phyloP scores from a whole-genome alignment of 2,329 filamentous ascomycete genomes.

The Talaromyces verruculosus region DNA sequence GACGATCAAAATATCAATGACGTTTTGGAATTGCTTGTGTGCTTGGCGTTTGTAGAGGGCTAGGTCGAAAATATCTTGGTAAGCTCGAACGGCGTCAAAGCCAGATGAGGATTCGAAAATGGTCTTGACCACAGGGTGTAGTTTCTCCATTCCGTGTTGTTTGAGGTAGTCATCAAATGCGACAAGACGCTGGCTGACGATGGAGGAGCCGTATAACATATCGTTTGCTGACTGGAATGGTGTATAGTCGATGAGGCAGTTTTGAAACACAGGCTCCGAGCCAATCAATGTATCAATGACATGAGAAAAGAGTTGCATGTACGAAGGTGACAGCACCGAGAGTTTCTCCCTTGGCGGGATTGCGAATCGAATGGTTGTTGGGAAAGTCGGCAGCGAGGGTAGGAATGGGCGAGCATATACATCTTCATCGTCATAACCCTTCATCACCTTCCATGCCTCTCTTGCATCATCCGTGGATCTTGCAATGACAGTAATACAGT shows the following conservation, averaged over 20 bases:
- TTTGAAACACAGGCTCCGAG: not conserved
- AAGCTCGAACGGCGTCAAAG: slow-evolving; percentile 45
- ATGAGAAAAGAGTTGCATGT: not conserved
- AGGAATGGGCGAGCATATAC: slow-evolving; percentile 44
- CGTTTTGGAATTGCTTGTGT: slow-evolving; percentile 37
- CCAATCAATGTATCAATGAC: not conserved
- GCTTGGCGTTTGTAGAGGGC: slow-evolving; percentile 25
- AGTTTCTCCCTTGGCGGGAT: not conserved
- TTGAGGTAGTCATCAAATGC: not conserved
- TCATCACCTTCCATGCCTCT: slow-evolving; percentile 42
- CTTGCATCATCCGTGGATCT: slow-evolving; percentile 52
- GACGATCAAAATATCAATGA: slow-evolving; percentile 46
- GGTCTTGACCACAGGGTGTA: not conserved
- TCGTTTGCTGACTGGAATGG: not conserved
- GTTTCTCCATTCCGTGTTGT: not conserved
- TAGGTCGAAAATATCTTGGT: slow-evolving; percentile 46
- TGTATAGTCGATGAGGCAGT: not conserved
- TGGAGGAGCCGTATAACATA: not conserved
- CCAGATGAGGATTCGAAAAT: not conserved
- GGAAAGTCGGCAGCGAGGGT: not conserved
- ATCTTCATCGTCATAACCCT: slow-evolving; percentile 52
- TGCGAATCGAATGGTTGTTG: not conserved
- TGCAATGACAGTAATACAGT: slow-evolving; percentile 58
- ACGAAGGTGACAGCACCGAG: slow-evolving; percentile 24
- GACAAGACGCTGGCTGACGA: not conserved